Evolutionary conservation across 1,139 yeast genomes (phyloP).

Genomic region (Geotrichum histeridarum): DNA sequence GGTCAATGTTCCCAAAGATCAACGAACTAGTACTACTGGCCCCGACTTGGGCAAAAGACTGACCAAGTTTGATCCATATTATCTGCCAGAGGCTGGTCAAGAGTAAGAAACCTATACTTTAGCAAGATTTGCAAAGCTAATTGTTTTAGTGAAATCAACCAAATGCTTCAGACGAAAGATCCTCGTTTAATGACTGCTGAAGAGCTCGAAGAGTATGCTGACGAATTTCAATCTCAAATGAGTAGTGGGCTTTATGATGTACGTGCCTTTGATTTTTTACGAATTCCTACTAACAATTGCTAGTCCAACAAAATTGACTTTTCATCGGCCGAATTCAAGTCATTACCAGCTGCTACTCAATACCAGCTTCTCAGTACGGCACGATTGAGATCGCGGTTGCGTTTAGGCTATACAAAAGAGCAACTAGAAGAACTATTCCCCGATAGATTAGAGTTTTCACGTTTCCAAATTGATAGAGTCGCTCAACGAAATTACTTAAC

Average conservation of each 20-base stretch:
- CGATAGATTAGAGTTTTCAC: conserved; percentile 81
- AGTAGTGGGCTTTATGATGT: conserved; percentile 39
- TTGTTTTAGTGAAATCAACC: conserved; percentile 36
- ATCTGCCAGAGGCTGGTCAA: conserved; percentile 64
- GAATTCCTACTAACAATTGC: conserved; percentile 17
- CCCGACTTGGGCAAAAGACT: conserved; percentile 6
- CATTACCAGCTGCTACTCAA: conserved; percentile 69
- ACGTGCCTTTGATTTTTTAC: background rate
- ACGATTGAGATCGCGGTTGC: conserved; percentile 74
- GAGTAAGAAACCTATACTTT: conserved; percentile 32
- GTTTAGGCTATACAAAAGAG: conserved; percentile 91
- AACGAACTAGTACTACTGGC: conserved; percentile 9
- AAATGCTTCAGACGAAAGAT: conserved; percentile 45
- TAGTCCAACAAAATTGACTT: conserved; percentile 34
- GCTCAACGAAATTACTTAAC: conserved; percentile 87
- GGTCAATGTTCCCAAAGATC: conserved; percentile 20
- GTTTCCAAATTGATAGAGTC: conserved; percentile 88
- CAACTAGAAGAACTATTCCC: conserved; percentile 80
- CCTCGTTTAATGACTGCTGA: conserved; percentile 69
- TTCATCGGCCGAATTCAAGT: conserved; percentile 37
- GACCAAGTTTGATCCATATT: conserved; percentile 64
- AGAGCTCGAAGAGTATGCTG: conserved; percentile 59
- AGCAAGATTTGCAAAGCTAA: background rate
- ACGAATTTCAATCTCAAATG: conserved; percentile 58
- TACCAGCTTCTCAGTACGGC: conserved; percentile 82